phyloP scores from a whole-genome alignment of 2,329 filamentous ascomycete species.

The Claviceps humidiphila region DNA sequence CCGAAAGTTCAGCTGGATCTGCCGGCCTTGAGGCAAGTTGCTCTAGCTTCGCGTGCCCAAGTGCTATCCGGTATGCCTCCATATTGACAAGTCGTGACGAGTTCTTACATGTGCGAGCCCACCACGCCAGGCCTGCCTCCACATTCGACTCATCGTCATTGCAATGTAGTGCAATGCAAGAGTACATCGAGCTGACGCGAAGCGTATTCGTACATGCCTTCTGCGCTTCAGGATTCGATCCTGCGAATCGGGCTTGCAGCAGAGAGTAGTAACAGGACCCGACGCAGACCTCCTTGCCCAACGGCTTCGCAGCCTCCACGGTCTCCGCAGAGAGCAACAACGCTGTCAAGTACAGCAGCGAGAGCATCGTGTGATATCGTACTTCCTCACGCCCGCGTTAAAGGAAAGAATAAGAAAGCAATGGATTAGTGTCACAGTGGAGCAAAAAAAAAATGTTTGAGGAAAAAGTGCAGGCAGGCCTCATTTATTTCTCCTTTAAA shows the following conservation, averaged over 20 bases:
- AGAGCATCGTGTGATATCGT: not conserved
- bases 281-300: slow-evolving; percentile 9
- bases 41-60: not conserved
- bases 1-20: not conserved
- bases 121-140: slow-evolving; percentile 9
- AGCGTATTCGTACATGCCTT: slow-evolving; percentile 9
- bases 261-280: slow-evolving; percentile 11
- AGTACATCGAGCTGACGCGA: slow-evolving; percentile 9
- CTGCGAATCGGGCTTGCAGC: slow-evolving; percentile 8
- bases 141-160: slow-evolving; percentile 4
- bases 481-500: too few relatives aligned
- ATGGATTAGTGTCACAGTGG: not conserved
- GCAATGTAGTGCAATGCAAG: slow-evolving; percentile 9
- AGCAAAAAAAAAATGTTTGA: not conserved
- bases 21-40: not conserved
- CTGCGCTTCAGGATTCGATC: slow-evolving; percentile 6
- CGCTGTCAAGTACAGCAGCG: not conserved
- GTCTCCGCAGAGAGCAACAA: not conserved
- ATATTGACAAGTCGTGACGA: slow-evolving; percentile 8
- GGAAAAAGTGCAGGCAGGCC: not conserved
- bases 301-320: slow-evolving; percentile 9
- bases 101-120: slow-evolving; percentile 9
- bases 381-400: not conserved
- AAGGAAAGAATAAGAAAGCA: not conserved
- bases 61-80: slow-evolving; percentile 5